Conservation (phyloP, 2,329 filamentous ascomycete genomes). For the Claviceps citrina region DNA sequence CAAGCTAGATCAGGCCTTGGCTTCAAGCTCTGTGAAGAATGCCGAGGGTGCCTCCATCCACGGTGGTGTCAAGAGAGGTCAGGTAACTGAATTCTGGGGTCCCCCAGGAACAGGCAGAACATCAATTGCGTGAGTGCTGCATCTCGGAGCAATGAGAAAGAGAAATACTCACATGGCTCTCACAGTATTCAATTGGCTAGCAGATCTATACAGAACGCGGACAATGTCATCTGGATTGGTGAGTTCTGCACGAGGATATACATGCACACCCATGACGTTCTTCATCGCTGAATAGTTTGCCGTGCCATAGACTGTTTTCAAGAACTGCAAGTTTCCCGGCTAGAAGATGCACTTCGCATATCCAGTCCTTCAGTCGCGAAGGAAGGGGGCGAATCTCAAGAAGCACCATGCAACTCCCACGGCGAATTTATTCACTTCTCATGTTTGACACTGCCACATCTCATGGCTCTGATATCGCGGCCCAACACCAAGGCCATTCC, state of each 20-base stretch:
- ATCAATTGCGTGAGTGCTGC: conserved; percentile 61
- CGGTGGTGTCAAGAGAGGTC: conserved; percentile 56
- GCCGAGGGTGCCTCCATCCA: conserved; percentile 7
- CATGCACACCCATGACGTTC: background rate
- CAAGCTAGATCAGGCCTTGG: conserved; percentile 34
- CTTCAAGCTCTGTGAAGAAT: conserved; percentile 6
- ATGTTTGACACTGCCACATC: conserved; percentile 49
- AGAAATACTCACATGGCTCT: background rate
- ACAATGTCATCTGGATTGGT: conserved; percentile 73
- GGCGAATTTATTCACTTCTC: conserved; percentile 31
- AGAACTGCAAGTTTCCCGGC: conserved; percentile 16
- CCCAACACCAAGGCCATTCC: conserved; percentile 51
- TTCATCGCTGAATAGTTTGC: background rate
- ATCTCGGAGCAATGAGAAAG: too few species aligned
- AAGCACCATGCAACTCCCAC: conserved; percentile 11
- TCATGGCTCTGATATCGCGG: conserved; percentile 58
- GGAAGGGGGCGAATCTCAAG: conserved; percentile 5
- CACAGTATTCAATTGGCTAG: conserved; percentile 54
- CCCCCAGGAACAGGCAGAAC: conserved; percentile 80
- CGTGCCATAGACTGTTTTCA: conserved; percentile 31
- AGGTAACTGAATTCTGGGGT: conserved; percentile 77
- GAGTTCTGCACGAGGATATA: conserved; percentile 19
- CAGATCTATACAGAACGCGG: conserved; percentile 43
- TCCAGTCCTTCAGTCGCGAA: conserved; percentile 6
- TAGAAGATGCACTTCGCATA: conserved; percentile 14